Conservation (phyloP, 2,329 filamentous ascomycete genomes). For the Cyphellophora attinorum region DNA sequence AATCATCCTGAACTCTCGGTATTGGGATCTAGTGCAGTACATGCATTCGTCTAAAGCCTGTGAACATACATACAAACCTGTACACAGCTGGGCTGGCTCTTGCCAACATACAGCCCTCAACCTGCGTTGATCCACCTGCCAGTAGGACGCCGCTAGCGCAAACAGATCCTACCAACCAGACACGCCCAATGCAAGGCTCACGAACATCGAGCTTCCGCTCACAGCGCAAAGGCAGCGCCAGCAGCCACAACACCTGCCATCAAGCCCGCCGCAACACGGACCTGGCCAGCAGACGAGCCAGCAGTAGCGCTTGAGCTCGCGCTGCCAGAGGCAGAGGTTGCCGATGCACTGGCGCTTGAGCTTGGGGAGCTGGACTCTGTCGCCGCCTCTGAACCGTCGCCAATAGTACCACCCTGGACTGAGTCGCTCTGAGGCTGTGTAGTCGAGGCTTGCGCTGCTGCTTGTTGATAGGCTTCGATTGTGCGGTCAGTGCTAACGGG, state of each 20-base stretch:
- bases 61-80: too few relatives aligned
- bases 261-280: not conserved
- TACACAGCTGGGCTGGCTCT: too few relatives aligned
- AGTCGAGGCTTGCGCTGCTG: conserved; percentile 7
- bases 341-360: not conserved
- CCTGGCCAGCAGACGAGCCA: not conserved
- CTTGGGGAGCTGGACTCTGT: not conserved
- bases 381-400: conserved; percentile 2
- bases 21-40: too few relatives aligned
- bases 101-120: too few relatives aligned
- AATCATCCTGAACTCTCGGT: too few relatives aligned
- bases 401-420: conserved; percentile 12
- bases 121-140: too few relatives aligned
- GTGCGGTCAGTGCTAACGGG: conserved; percentile 9
- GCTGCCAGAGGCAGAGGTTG: not conserved
- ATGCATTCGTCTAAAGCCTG: too few relatives aligned
- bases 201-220: too few relatives aligned
- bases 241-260: not conserved
- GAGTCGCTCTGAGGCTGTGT: conserved; percentile 8
- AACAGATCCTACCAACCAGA: too few relatives aligned
- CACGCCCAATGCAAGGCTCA: too few relatives aligned
- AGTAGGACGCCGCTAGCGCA: too few relatives aligned
- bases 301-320: not conserved
- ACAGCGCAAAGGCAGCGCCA: not conserved
- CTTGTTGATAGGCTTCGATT: conserved; percentile 14